Evolutionary conservation across 768 basidiomycete genomes (phyloP).

Genomic region (Tulasnella sp.): DNA sequence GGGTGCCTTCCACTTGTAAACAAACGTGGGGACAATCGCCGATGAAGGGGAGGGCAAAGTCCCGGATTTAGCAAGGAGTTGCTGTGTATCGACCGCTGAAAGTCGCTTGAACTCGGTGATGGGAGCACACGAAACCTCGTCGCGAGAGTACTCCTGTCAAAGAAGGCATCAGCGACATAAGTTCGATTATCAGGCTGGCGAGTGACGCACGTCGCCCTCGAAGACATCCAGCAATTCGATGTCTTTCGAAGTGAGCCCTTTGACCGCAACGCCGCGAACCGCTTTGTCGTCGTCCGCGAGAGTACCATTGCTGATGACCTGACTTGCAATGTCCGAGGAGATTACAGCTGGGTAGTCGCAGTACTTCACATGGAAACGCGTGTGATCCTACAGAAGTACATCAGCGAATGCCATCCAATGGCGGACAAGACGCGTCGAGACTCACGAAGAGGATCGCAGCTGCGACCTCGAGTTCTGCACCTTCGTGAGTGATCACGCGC

Average conservation of each 20-base stretch:
- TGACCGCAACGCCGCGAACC: conserved; percentile 76
- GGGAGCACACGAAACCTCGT: conserved; percentile 53
- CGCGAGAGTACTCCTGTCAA: conserved; percentile 67
- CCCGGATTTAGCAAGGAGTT: conserved; percentile 43
- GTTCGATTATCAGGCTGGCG: not conserved
- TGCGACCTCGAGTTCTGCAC: conserved; percentile 58
- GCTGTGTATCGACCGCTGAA: conserved; percentile 40
- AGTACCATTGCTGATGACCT: conserved; percentile 46
- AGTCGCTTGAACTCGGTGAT: conserved; percentile 46
- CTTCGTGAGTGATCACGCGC: conserved; percentile 69
- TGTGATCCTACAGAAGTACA: not conserved
- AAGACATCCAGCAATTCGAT: conserved; percentile 70
- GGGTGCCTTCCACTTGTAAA: conserved; percentile 64
- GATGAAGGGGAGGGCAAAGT: conserved; percentile 41
- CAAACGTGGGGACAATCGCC: conserved; percentile 50
- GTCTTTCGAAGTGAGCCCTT: conserved; percentile 63
- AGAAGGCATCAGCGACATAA: not conserved
- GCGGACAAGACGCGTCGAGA: not conserved
- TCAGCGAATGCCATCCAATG: not conserved
- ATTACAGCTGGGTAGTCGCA: conserved; percentile 85
- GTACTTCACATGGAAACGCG: conserved; percentile 39
- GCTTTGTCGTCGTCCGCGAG: conserved; percentile 59
- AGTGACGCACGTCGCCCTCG: conserved; percentile 64
- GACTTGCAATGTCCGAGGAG: conserved; percentile 50
- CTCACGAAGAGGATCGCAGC: conserved; percentile 69